phyloP scores from a whole-genome alignment of 768 basidiomycete species.

The Macrolepiota albuminosa region DNA sequence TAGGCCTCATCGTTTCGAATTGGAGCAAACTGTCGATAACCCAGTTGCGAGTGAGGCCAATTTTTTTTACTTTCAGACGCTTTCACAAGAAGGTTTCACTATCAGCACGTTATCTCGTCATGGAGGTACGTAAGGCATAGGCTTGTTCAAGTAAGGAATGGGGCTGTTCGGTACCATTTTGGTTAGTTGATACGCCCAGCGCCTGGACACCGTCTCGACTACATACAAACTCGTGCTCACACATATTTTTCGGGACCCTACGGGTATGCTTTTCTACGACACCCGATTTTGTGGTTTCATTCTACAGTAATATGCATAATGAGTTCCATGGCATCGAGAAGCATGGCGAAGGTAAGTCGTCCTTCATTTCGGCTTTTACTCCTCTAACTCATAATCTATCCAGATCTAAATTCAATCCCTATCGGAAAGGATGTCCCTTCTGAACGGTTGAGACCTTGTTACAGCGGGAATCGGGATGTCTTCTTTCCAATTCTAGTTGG shows the following conservation, averaged over 20 bases:
- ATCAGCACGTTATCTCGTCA: conserved; percentile 22
- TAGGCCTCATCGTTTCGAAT: conserved; percentile 35
- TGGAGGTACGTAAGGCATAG: conserved; percentile 21
- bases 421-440: conserved; percentile 10
- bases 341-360: conserved; percentile 7
- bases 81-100: conserved; percentile 13
- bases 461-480: conserved; percentile 9
- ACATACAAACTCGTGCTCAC: conserved; percentile 17
- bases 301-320: conserved; percentile 7
- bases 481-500: conserved; percentile 15
- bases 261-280: conserved; percentile 11
- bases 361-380: not conserved
- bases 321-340: conserved; percentile 18
- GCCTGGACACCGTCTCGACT: conserved; percentile 16
- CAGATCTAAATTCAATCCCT: conserved; percentile 8
- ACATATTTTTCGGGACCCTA: conserved; percentile 18
- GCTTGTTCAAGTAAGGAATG: not conserved
- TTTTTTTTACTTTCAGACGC: conserved; percentile 16
- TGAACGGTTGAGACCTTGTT: not conserved
- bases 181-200: conserved; percentile 18
- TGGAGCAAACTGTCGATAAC: conserved; percentile 19
- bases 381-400: not conserved
- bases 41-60: conserved; percentile 4
- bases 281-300: not conserved
- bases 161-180: not conserved